These are phyloP conservation scores for Wickerhamiella slavikovae DNA, from an alignment of 805 yeast genomes.

Conservation along the genomic window DNA sequence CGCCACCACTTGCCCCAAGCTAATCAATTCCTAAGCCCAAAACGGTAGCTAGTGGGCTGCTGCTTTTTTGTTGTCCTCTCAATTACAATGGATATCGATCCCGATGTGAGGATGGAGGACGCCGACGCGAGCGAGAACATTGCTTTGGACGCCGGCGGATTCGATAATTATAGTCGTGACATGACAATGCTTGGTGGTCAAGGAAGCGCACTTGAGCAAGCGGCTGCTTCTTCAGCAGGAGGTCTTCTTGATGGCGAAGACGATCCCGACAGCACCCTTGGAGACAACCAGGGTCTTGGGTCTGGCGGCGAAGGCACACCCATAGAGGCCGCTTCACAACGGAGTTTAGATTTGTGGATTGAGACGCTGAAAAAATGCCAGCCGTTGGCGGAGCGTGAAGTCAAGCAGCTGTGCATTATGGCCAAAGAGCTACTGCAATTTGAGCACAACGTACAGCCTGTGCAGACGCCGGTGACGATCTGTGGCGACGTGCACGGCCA, in stretches of 20 bases:
- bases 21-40: too few species aligned
- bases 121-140: constrained; percentile 6
- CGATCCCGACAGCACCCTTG: too few species aligned
- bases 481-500: constrained; percentile 98
- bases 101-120: constrained; percentile 22
- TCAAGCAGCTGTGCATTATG: constrained; percentile 66
- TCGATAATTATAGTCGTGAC: too few species aligned
- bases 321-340: constrained; percentile 29
- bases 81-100: constrained; percentile 13
- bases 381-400: constrained; percentile 67
- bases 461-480: constrained; percentile 83
- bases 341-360: constrained; percentile 74
- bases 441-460: constrained; percentile 91
- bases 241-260: constrained; percentile 4
- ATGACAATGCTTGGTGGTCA: too few species aligned
- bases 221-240: too few species aligned
- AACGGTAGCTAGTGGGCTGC: too few species aligned
- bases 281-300: too few species aligned
- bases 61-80: too few species aligned
- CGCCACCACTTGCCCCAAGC: too few species aligned
- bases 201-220: too few species aligned
- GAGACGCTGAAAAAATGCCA: constrained; percentile 64
- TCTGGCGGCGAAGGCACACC: too few species aligned
- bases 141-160: background rate
- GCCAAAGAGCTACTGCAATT: constrained; percentile 78